phyloP scores from a whole-genome alignment of 2,329 filamentous ascomycete species.

The Dactylellina leptospora region DNA sequence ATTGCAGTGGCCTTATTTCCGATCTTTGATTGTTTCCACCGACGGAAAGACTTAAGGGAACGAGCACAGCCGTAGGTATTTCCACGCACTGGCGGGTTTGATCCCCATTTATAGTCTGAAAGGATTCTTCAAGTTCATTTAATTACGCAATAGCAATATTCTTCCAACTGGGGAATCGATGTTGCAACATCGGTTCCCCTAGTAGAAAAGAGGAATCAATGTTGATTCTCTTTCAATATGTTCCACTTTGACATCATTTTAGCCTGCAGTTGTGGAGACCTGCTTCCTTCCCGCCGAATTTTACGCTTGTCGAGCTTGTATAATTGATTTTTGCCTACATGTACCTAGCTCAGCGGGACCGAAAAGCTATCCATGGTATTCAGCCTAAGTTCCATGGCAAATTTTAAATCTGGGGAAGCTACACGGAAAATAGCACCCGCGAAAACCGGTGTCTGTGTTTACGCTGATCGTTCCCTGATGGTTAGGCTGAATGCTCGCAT shows the following conservation, averaged over 20 bases:
- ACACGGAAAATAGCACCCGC: neutral
- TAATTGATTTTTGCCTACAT: conserved; percentile 23
- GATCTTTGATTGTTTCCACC: neutral
- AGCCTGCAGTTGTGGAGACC: conserved; percentile 31
- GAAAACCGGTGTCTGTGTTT: no score
- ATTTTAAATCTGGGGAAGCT: conserved; percentile 41
- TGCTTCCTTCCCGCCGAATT: conserved; percentile 39
- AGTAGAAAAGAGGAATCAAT: no score
- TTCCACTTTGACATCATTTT: conserved; percentile 44
- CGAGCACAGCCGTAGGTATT: no score
- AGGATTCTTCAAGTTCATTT: no score
- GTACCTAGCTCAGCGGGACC: neutral
- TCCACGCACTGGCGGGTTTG: no score
- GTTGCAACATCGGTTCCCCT: no score
- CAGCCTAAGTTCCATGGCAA: conserved; percentile 36
- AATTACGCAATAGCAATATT: no score
- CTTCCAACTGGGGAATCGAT: no score
- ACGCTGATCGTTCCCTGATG: conserved; percentile 7
- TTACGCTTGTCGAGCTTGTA: neutral
- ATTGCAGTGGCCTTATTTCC: no score
- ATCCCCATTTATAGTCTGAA: no score
- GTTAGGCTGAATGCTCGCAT: conserved; percentile 28
- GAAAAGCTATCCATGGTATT: conserved; percentile 13
- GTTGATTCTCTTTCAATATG: neutral
- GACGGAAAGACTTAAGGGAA: no score